Evolutionary conservation across 2,329 filamentous ascomycete species (phyloP).

Genomic region (Penicillium fuscoglaucum): DNA sequence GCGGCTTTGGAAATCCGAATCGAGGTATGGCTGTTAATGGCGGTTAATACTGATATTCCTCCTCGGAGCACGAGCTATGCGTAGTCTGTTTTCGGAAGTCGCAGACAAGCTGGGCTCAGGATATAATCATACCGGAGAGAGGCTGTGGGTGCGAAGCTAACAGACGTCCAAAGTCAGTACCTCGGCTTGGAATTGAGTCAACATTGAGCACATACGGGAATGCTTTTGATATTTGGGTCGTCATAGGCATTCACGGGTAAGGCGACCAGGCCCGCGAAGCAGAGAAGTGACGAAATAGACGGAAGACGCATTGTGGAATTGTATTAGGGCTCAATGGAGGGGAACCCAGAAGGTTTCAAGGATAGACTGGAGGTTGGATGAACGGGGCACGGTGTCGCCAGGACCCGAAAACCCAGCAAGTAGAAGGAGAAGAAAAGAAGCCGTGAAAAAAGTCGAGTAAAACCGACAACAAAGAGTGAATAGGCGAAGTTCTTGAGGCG

Average conservation of each 20-base stretch:
- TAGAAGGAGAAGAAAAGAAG: conserved; percentile 1
- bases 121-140: conserved; percentile 65
- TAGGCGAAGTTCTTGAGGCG: conserved; percentile 5
- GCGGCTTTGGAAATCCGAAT: conserved; percentile 95
- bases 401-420: conserved; percentile 23
- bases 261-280: conserved; percentile 36
- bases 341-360: conserved; percentile 16
- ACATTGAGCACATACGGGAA: conserved; percentile 56
- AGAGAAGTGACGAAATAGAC: conserved; percentile 37
- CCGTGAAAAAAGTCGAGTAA: conserved; percentile 1
- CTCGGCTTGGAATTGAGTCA: conserved; percentile 6
- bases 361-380: conserved; percentile 25
- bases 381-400: conserved; percentile 24
- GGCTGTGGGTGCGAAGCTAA: conserved; percentile 83
- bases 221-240: conserved; percentile 61
- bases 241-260: conserved; percentile 43
- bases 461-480: conserved; percentile 12
- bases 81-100: conserved; percentile 6
- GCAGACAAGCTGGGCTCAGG: background rate
- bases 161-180: conserved; percentile 21
- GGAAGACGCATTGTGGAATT: conserved; percentile 34
- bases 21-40: conserved; percentile 76
- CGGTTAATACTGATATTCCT: conserved; percentile 19
- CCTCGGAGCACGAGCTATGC: conserved; percentile 4
- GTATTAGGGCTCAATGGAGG: conserved; percentile 20